Evolutionary conservation across 192 early-diverging fungal species (phyloP), one percentile per base, ranked within the genome.

Genomic region (Umbelopsis isabellina): DNA sequence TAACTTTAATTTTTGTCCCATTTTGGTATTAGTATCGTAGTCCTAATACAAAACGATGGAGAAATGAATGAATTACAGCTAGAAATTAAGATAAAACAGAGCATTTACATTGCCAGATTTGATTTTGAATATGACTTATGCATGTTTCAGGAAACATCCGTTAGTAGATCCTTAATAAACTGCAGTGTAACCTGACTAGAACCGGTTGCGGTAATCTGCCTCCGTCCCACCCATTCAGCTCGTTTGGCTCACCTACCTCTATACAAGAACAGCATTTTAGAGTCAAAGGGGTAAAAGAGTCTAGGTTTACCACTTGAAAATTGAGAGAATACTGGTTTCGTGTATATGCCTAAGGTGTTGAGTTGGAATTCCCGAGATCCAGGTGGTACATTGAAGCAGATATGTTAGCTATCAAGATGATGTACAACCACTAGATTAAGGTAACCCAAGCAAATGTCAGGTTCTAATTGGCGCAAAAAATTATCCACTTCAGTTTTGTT

Each of bases 111-210:
- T 41, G 37, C 6, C 10, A 6, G 6, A 41, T 41, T 41, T 6
- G 37, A 41, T 41, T 41, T 6, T 20, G 48, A 2, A 16, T 49
- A 21, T 49, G 20, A 49, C 48, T 49, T 49, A 16, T 49, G 48
- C 48, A 49, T 49, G 48, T 49, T 21, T 61, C 30, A 61, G 13
- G 23, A 61, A 13, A 11, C 13, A 22, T 8, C 37, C 23, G 3
- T 61, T 9, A 61, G 55, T 18, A 61, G 55, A 61, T 61, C 55
- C 27, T 61, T 30, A 61, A 61, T 61, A 30, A n/a, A 15, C 55
- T 61, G 55, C 30, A 13, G 55, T 61, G 55, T 61, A 61, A 61
- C 55, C 23, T 61, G 33, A 61, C 55, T 61, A 61, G 30, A 61
- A 61, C 30, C 55, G 55, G 55, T 22, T 58, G 12, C n/a, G 23